Conservation (phyloP, 805 yeast genomes). For the Candida argentea region DNA sequence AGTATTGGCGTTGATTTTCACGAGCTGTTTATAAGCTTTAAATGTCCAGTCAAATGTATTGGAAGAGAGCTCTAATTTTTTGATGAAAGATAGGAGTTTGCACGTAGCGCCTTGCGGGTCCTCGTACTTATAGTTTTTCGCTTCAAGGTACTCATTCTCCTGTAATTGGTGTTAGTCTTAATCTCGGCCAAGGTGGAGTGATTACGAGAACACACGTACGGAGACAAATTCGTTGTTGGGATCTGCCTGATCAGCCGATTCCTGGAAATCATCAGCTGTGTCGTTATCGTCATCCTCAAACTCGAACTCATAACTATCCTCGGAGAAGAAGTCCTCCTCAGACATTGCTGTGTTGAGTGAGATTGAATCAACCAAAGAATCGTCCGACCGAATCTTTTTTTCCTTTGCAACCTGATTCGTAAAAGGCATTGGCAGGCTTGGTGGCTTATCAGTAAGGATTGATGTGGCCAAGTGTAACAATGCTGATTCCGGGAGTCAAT, state of each 20-base stretch:
- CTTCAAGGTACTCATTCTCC: slow-evolving; percentile 26
- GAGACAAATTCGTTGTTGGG: not conserved
- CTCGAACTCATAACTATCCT: slow-evolving; percentile 9
- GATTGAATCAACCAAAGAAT: too few relatives aligned
- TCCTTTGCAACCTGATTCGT: too few relatives aligned
- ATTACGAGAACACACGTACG: not conserved
- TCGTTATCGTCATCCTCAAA: slow-evolving; percentile 10
- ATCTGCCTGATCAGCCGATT: not conserved
- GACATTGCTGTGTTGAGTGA: slow-evolving; percentile 7
- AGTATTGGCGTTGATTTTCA: slow-evolving; percentile 22
- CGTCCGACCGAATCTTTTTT: too few relatives aligned
- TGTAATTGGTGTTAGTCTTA: slow-evolving; percentile 9
- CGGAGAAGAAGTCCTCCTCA: slow-evolving; percentile 9
- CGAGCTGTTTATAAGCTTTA: slow-evolving; percentile 30
- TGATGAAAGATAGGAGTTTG: too few relatives aligned
- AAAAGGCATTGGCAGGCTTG: too few relatives aligned
- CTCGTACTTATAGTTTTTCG: slow-evolving; percentile 29
- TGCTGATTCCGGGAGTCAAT: too few relatives aligned
- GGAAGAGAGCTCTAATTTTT: too few relatives aligned
- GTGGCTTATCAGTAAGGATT: too few relatives aligned
- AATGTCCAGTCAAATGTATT: slow-evolving; percentile 23
- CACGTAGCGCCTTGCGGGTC: slow-evolving; percentile 15
- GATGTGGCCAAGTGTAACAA: too few relatives aligned
- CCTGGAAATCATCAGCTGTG: slow-evolving; percentile 2
- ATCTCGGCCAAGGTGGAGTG: too few relatives aligned